These are phyloP conservation scores for Exophiala spinifera DNA, from an alignment of 2,329 filamentous ascomycete genomes.

Conservation along the genomic window DNA sequence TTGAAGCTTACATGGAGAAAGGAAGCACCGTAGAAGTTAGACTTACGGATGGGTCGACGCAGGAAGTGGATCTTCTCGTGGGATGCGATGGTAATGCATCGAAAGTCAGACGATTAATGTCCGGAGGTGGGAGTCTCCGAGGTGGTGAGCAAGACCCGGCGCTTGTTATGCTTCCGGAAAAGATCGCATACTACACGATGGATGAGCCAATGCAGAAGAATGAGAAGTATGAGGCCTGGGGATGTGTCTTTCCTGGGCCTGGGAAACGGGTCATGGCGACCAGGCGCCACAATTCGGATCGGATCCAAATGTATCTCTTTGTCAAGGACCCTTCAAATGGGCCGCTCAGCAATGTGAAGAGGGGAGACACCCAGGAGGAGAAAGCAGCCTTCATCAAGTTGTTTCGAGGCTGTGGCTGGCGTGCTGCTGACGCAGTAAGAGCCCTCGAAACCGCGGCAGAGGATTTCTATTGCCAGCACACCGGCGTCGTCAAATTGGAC, in stretches of 20 bases:
- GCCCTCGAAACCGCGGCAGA: conserved; percentile 37
- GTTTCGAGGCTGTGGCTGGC: conserved; percentile 47
- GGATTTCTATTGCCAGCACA: conserved; percentile 49
- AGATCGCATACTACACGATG: conserved; percentile 40
- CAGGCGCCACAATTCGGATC: conserved; percentile 39
- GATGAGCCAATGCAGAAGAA: conserved; percentile 31
- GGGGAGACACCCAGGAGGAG: conserved; percentile 38
- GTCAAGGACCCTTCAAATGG: conserved; percentile 27
- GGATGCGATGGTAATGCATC: conserved; percentile 34
- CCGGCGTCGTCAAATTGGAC: conserved; percentile 46
- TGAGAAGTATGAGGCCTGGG: conserved; percentile 38
- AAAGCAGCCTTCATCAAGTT: conserved; percentile 41
- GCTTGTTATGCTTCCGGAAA: conserved; percentile 28
- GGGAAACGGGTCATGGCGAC: conserved; percentile 40
- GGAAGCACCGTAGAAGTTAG: conserved; percentile 23
- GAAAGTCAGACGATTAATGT: conserved; percentile 26
- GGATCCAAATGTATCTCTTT: conserved; percentile 41
- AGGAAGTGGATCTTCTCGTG: conserved; percentile 32
- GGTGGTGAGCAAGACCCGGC: conserved; percentile 19
- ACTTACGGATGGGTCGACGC: conserved; percentile 29
- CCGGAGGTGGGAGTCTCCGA: conserved; percentile 23
- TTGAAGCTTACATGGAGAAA: conserved; percentile 29
- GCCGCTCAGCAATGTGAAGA: conserved; percentile 30
- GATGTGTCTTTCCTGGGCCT: conserved; percentile 35
- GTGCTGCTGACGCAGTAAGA: conserved; percentile 43